A percentile compares a stretch with the other conserved stretches of the same genome.
phyloP scores from a whole-genome alignment of 495 filamentous ascomycete genomes.

The Xylaria intraflava region DNA sequence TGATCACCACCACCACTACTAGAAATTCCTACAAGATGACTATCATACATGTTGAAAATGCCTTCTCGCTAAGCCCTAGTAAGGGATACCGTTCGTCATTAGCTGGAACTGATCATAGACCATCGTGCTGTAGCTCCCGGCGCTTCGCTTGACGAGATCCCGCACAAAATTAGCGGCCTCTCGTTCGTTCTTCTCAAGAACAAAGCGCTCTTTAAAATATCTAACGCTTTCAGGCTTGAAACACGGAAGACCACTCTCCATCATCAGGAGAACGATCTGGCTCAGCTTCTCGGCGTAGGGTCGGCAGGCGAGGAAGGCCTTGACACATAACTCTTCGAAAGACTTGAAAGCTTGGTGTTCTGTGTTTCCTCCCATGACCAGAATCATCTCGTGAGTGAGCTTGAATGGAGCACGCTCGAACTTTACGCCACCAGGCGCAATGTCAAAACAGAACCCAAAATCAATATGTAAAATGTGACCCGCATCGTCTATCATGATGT shows the following conservation, averaged over 20 bases:
- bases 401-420: conserved; percentile 99
- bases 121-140: conserved; percentile 79
- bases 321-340: conserved; percentile 95
- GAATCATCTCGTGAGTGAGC: conserved; percentile 92
- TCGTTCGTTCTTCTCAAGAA: conserved; percentile 84
- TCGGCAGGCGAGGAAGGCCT: conserved; percentile 88
- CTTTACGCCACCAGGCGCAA: conserved; percentile 89
- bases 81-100: conserved; percentile 96
- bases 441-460: conserved; percentile 99
- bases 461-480: conserved; percentile 99
- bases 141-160: conserved; percentile 79
- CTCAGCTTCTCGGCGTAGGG: conserved; percentile 78
- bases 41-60: not conserved
- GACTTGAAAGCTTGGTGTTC: conserved; percentile 83
- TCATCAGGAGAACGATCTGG: conserved; percentile 88
- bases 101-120: conserved; percentile 97
- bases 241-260: conserved; percentile 92
- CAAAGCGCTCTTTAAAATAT: conserved; percentile 89
- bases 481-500: conserved; percentile 97
- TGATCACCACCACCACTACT: not conserved
- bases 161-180: conserved; percentile 95
- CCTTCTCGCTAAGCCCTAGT: conserved; percentile 29
- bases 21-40: not conserved
- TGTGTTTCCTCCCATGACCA: conserved; percentile 88
- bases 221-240: conserved; percentile 95